A percentile compares a stretch with the other conserved stretches of the same genome.
Conservation (phyloP, 2,329 filamentous ascomycete species). For the Phialemonium atrogriseum region DNA sequence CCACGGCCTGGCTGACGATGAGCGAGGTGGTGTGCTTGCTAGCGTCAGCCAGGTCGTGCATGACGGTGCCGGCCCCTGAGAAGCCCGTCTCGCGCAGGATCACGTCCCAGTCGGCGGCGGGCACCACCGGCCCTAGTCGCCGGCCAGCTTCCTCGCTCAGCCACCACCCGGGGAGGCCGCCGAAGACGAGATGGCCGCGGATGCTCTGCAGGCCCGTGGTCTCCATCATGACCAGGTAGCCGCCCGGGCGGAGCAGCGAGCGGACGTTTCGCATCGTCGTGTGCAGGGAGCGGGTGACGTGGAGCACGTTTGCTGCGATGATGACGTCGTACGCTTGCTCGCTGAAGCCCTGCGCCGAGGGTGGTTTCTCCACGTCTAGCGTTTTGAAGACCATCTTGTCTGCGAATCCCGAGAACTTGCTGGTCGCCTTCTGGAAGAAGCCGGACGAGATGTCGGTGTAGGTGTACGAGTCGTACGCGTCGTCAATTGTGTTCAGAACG, state of each 20-base stretch:
- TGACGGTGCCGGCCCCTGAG: neutral
- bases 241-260: slow-evolving; percentile 20
- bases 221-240: slow-evolving; percentile 22
- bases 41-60: neutral
- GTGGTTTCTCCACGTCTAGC: slow-evolving; percentile 24
- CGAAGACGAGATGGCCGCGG: slow-evolving; percentile 16
- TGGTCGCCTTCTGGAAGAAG: slow-evolving; percentile 26
- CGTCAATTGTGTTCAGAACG: slow-evolving; percentile 2
- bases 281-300: slow-evolving; percentile 19
- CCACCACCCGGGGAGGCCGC: slow-evolving; percentile 23
- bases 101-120: neutral
- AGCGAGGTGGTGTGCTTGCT: neutral
- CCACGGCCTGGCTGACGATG: neutral
- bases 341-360: slow-evolving; percentile 17
- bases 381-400: slow-evolving; percentile 21
- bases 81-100: neutral
- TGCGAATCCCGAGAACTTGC: slow-evolving; percentile 13
- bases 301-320: slow-evolving; percentile 21
- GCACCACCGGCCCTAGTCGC: neutral
- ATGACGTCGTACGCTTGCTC: slow-evolving; percentile 18
- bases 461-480: slow-evolving; percentile 17
- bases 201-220: slow-evolving; percentile 12
- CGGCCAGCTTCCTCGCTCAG: slow-evolving; percentile 15
- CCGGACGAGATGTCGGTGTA: slow-evolving; percentile 30
- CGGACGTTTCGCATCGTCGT: slow-evolving; percentile 15